Conservation (phyloP, 257 asterid genomes). For the Rauvolfia tetraphylla region DNA sequence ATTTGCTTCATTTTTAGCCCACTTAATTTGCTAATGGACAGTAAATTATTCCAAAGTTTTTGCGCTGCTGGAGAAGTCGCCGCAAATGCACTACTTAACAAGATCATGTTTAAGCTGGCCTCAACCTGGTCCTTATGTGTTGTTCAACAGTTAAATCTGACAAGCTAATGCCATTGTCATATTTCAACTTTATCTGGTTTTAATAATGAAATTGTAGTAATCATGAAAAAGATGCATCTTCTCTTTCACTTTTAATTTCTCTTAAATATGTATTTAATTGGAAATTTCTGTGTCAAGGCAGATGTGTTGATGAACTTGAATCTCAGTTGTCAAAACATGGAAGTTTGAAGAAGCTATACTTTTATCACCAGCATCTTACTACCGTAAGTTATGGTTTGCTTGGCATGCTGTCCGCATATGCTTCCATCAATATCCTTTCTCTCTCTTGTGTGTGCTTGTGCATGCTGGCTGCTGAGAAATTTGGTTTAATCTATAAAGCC, state of each 20-base stretch:
- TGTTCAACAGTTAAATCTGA: background rate
- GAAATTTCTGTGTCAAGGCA: constrained; percentile 40
- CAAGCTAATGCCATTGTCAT: background rate
- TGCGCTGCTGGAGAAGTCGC: background rate
- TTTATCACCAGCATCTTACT: constrained; percentile 97
- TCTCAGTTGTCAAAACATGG: constrained; percentile 82
- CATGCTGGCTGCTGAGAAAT: background rate
- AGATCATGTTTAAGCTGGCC: background rate
- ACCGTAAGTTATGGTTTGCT: constrained; percentile 49
- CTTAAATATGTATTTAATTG: constrained; percentile 1
- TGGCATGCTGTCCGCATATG: background rate
- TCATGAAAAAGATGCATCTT: background rate
- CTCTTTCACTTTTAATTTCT: background rate
- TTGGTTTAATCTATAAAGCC: background rate
- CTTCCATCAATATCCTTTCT: constrained; percentile 8
- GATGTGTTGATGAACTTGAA: constrained; percentile 98
- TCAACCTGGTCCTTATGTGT: background rate
- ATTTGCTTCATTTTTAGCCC: background rate
- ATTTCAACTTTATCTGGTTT: background rate
- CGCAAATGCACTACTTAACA: background rate
- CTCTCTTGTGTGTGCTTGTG: background rate
- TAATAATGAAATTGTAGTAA: background rate
- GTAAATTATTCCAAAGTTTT: background rate
- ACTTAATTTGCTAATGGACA: background rate
- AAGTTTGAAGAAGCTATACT: constrained; percentile 89